phyloP scores from a whole-genome alignment of 129 eudicot species.

The Pulicaria dysenterica region DNA sequence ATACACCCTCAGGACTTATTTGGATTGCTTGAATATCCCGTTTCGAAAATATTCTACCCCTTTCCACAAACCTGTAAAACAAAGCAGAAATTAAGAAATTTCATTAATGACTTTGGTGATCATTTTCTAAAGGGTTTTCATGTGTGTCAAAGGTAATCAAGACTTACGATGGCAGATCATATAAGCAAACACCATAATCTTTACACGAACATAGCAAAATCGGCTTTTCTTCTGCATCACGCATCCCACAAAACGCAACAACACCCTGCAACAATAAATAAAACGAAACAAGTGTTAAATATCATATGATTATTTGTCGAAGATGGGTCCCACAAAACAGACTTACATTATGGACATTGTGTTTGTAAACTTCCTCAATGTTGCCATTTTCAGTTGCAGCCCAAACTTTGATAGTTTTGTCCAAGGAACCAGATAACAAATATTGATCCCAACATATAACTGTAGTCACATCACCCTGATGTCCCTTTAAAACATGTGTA shows the following conservation, averaged over 20 bases:
- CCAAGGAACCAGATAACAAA: constrained; percentile 64
- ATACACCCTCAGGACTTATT: background rate
- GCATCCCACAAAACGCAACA: constrained; percentile 56
- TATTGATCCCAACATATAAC: constrained; percentile 66
- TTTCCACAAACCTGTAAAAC: constrained; percentile 14
- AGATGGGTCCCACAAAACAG: background rate
- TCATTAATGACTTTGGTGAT: background rate
- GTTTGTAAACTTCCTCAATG: constrained; percentile 49
- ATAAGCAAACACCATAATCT: constrained; percentile 56
- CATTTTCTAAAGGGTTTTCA: no score
- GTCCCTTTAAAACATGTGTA: constrained; percentile 46
- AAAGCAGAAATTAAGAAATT: background rate
- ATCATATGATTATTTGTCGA: background rate
- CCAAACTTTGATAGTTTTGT: constrained; percentile 65
- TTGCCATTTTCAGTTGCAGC: constrained; percentile 55
- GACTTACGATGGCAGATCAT: constrained; percentile 73
- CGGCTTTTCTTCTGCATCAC: constrained; percentile 53
- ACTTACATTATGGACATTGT: constrained; percentile 58
- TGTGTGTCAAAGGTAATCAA: background rate
- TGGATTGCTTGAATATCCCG: constrained; percentile 4
- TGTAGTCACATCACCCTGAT: constrained; percentile 48
- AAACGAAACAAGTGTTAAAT: background rate
- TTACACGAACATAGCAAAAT: constrained; percentile 58
- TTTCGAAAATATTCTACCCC: constrained; percentile 7
- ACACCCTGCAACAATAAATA: constrained; percentile 49